Evolutionary conservation across 2,329 filamentous ascomycete genomes (phyloP).

Genomic region (Sarocladium oryzae): DNA sequence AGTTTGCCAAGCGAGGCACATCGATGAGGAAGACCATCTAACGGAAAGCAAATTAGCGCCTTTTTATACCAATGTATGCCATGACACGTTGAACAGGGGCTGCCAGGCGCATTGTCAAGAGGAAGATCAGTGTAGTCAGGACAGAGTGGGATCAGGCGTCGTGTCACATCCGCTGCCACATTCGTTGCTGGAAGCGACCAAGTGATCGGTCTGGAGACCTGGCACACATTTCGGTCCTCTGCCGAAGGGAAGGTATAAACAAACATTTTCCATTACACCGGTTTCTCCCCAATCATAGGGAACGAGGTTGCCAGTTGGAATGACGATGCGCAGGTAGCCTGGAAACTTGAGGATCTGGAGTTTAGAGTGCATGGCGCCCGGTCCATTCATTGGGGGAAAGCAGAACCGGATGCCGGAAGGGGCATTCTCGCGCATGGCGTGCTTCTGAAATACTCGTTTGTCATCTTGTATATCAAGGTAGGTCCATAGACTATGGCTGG

Average conservation of each 20-base stretch:
- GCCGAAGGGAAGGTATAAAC: too few species aligned
- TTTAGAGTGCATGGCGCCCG: conserved; percentile 87
- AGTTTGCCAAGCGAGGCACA: conserved; percentile 55
- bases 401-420: conserved; percentile 59
- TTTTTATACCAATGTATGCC: too few species aligned
- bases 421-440: conserved; percentile 40
- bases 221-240: too few species aligned
- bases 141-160: too few species aligned
- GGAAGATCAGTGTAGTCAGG: too few species aligned
- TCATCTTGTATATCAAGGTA: too few species aligned
- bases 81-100: too few species aligned
- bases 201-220: too few species aligned
- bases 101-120: too few species aligned
- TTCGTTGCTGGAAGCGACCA: too few species aligned
- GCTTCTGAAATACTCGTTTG: conserved; percentile 23
- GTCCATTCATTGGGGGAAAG: conserved; percentile 74
- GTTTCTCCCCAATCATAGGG: conserved; percentile 85
- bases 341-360: conserved; percentile 81
- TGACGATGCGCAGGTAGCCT: conserved; percentile 66
- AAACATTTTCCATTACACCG: conserved; percentile 77
- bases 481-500: too few species aligned
- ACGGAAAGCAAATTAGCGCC: conserved; percentile 17
- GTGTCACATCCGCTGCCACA: too few species aligned
- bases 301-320: conserved; percentile 83
- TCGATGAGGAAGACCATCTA: conserved; percentile 88